phyloP scores from a whole-genome alignment of 2,329 filamentous ascomycete genomes.

The Cyclaneusma minus region DNA sequence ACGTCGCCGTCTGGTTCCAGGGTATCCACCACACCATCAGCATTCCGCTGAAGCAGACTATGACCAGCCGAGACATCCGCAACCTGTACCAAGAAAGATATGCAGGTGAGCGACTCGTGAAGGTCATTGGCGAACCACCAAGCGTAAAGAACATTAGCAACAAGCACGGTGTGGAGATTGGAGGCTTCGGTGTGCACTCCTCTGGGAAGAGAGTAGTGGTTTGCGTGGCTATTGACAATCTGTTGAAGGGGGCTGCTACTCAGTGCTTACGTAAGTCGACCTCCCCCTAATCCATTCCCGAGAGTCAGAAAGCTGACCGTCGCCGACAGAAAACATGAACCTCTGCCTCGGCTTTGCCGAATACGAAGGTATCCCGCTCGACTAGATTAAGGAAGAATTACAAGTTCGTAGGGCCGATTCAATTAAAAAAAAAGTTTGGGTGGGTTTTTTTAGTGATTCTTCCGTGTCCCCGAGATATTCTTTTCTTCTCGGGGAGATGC shows the following conservation, averaged over 20 bases:
- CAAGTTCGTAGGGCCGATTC: no score
- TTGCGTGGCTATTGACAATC: conserved; percentile 84
- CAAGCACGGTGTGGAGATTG: conserved; percentile 84
- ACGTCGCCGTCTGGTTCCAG: conserved; percentile 94
- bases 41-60: conserved; percentile 70
- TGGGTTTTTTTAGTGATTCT: no score
- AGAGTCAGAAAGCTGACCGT: conserved; percentile 5
- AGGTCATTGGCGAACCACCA: conserved; percentile 77
- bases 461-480: no score
- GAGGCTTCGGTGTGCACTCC: conserved; percentile 85
- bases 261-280: conserved; percentile 69
- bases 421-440: no score
- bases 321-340: conserved; percentile 69
- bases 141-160: conserved; percentile 71
- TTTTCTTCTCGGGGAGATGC: no score
- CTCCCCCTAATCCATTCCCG: conserved; percentile 2
- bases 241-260: conserved; percentile 84
- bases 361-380: conserved; percentile 66
- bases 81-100: conserved; percentile 94
- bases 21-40: conserved; percentile 87
- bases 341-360: conserved; percentile 76
- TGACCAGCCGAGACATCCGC: conserved; percentile 83
- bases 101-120: conserved; percentile 88
- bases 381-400: no score
- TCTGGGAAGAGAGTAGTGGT: conserved; percentile 86